Percentiles rank a stretch among this genome's conserved stretches.
Conservation (phyloP, 208 protist species). For the Leishmania tarentolae region DNA sequence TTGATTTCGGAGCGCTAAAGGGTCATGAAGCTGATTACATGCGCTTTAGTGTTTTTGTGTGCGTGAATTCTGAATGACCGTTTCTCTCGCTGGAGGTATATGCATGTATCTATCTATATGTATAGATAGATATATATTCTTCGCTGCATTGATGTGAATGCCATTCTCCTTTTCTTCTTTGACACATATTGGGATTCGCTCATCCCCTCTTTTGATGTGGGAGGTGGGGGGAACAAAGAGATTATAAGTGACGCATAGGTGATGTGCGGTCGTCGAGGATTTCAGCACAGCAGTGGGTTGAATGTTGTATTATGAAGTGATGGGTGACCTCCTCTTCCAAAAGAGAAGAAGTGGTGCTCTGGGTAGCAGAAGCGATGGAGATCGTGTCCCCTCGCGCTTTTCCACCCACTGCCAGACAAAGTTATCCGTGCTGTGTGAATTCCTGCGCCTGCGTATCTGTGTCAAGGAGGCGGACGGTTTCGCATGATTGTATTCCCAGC, state of each 20-base stretch:
- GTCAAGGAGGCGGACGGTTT: background rate
- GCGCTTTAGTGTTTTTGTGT: constrained; percentile 3
- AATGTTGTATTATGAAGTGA: background rate
- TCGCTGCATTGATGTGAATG: background rate
- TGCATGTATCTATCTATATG: too few relatives aligned
- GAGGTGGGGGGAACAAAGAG: background rate
- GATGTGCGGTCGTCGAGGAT: too few relatives aligned
- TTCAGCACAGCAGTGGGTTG: background rate
- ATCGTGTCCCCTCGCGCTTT: background rate
- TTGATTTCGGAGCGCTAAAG: background rate
- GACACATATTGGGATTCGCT: background rate
- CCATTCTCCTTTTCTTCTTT: background rate
- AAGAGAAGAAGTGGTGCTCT: background rate
- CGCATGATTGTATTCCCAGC: background rate
- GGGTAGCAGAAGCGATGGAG: background rate
- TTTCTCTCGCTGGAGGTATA: too few relatives aligned
- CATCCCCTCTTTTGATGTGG: background rate
- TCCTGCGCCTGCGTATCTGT: background rate
- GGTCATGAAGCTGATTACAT: background rate
- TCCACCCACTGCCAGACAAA: background rate
- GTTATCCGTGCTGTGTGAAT: background rate
- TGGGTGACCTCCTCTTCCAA: background rate
- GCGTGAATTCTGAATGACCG: background rate
- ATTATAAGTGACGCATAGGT: background rate
- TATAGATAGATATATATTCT: background rate